A percentile compares a stretch with the other conserved stretches of the same genome.
These are phyloP conservation scores for Amborella trichopoda DNA, from an alignment of 164 flowering plant species.

Conservation along the genomic window DNA sequence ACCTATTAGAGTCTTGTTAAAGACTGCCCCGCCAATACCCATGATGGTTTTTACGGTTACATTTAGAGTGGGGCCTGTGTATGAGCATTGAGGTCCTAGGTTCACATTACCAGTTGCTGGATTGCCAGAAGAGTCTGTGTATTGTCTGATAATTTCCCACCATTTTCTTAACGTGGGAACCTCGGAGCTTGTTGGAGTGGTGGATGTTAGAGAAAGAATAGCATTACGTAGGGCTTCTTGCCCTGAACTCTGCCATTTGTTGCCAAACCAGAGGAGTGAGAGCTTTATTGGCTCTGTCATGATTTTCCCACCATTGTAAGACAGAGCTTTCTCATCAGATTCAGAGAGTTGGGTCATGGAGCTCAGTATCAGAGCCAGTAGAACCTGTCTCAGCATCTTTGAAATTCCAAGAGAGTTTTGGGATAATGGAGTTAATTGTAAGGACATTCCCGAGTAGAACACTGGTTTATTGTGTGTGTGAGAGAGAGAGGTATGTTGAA, in stretches of 20 bases:
- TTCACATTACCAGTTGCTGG: constrained; percentile 5
- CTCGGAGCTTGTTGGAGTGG: constrained; percentile 1
- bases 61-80: constrained; percentile 3
- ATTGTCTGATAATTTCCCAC: constrained; percentile 7
- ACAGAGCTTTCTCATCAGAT: constrained; percentile 6
- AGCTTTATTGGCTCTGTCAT: constrained; percentile 8
- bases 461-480: too few relatives aligned
- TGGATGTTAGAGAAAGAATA: constrained; percentile 2
- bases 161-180: constrained; percentile 10
- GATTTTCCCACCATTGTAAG: constrained; percentile 9
- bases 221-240: constrained; percentile 4
- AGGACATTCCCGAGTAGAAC: too few relatives aligned
- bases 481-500: not conserved
- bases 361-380: constrained; percentile 2
- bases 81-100: constrained; percentile 6
- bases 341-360: constrained; percentile 1
- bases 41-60: constrained; percentile 4
- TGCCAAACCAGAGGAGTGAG: constrained; percentile 9
- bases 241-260: constrained; percentile 3
- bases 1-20: constrained; percentile 5
- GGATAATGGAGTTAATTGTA: not conserved
- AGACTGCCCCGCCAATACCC: constrained; percentile 1
- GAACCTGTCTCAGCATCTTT: constrained; percentile 4
- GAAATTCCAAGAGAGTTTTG: not conserved
- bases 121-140: constrained; percentile 3